Base-by-base conservation (phyloP, 345 rosid genomes). In the Citrus cavaleriei region DNA sequence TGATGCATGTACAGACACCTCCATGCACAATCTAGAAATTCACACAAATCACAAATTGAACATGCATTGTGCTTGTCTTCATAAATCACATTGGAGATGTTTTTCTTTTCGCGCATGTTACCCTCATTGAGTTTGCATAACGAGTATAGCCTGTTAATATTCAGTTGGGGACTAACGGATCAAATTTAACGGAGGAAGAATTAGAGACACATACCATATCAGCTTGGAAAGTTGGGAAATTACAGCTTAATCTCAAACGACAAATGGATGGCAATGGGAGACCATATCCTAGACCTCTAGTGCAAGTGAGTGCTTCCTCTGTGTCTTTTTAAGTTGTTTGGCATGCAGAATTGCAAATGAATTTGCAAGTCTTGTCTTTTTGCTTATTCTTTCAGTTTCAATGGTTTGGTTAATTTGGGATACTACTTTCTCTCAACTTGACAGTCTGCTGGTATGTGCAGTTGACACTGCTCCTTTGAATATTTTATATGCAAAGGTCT, bases 201-300 rank as follows among this genome's bases (percentile, higher is more conserved):
- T 85, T 93, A 74, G 97, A 93, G 81, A 90, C 94, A 1, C 97
- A 89, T 84, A 90, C 98, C n/a, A 94, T 97, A 84, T 90, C 98
- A 59, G 98, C 98, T 68, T 97, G 99, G 99, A 97, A 97, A 84
- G 97, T 90, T 78, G 97, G 91, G 34, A 94, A 92, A 85, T 83
- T 89, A 72, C 87, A 89, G 72, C 88, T 93, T 75, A 87, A 83
- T 75, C 88, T 92, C 75, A 90, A 84, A 77, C 81, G 93, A 79
- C 98, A 94, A 83, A 81, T 78, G 76, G 97, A 94, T 86, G 92
- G 86, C 78, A 85, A 79, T 82, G 91, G 88, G 58, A 84, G 86
- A 82, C 81, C 88, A 35, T 82, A 67, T 79, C 82, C 91, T 64
- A 85, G 90, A 81, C 81, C 30, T 79, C 88, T 93, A 70, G 86